Evolutionary conservation across 768 basidiomycete genomes (phyloP).

Genomic region (Podaxis rugospora): DNA sequence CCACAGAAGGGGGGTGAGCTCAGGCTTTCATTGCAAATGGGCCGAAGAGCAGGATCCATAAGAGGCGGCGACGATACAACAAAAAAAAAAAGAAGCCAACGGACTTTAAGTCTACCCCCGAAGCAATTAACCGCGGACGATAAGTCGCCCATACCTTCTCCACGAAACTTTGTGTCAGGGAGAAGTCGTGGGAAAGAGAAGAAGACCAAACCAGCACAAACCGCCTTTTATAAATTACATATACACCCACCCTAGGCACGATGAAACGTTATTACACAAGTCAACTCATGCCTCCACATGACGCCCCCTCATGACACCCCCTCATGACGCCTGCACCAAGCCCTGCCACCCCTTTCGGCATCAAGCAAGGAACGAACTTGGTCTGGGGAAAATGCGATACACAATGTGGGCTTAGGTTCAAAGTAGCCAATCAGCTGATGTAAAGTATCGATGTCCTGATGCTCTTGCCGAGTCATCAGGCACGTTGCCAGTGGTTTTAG

Average conservation of each 20-base stretch:
- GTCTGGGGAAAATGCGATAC: neutral
- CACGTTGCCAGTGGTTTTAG: neutral
- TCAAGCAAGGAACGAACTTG: neutral
- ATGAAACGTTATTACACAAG: neutral
- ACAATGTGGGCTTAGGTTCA: neutral
- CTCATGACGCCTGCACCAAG: too few species aligned
- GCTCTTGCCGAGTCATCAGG: neutral
- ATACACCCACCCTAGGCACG: too few species aligned
- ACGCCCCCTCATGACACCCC: neutral
- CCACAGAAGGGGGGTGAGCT: neutral
- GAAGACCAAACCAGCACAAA: neutral
- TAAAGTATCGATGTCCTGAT: neutral
- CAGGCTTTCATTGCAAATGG: neutral
- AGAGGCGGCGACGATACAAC: neutral
- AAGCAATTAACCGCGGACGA: neutral
- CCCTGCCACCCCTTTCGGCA: neutral
- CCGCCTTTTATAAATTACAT: neutral
- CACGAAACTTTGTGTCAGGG: neutral
- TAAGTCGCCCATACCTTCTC: neutral
- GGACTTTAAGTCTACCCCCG: neutral
- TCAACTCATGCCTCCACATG: neutral
- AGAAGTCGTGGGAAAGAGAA: neutral
- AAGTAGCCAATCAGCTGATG: neutral
- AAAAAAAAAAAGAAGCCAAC: neutral
- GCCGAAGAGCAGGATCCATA: neutral